Base-by-base conservation (phyloP, 2,329 filamentous ascomycete genomes). In the Diaporthe citriasiana region DNA sequence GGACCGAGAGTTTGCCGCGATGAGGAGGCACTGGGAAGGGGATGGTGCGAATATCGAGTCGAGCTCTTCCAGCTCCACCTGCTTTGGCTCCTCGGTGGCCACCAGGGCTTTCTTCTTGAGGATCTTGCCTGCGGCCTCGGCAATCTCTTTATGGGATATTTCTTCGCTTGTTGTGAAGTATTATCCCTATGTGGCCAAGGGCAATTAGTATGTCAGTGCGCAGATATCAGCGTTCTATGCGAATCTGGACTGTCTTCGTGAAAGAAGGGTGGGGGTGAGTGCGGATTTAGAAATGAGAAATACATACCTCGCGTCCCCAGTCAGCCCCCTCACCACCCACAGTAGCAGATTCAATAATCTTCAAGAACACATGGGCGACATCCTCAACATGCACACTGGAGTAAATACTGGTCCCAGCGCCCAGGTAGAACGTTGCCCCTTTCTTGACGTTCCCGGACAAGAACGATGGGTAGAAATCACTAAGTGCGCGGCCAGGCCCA, bases 151-250 rank as follows among this genome's bases (percentile, higher is more conserved):
- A 8, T 65, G 59, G 25, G 27, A 9, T 13, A 65, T 15, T 10
- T 65, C 59, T 22, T 65, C 59, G 40, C 40, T 65, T 15, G 59
- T 33, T 4, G 33, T 6, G 42, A 65, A 65, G 19, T 65, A 65
- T 19, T 65, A 65, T 19, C 59, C 59, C 59, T 65, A 15, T 33
- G 15, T 47, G 7, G 3, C 55, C 1, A 3, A 13, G 33, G 17
- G 5, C 3, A 8, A 4, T 30, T 38, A n/a, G n/a, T n/a, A n/a
- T n/a, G 7, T 56, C 30, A n/a, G n/a, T 6, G 5, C 4, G 2
- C n/a, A 17, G 3, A 15, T 9, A 3, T 42, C 35, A 1, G 19
- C 8, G 10, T 56, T 17, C n/a, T n/a, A n/a, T n/a, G n/a, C n/a
- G n/a, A n/a, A n/a, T n/a, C n/a, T n/a, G n/a, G n/a, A n/a, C n/a